A percentile compares a stretch with the other conserved stretches of the same genome.
These are phyloP conservation scores for Botrytis byssoidea DNA, from an alignment of 2,329 filamentous ascomycete genomes.

Conservation along the genomic window DNA sequence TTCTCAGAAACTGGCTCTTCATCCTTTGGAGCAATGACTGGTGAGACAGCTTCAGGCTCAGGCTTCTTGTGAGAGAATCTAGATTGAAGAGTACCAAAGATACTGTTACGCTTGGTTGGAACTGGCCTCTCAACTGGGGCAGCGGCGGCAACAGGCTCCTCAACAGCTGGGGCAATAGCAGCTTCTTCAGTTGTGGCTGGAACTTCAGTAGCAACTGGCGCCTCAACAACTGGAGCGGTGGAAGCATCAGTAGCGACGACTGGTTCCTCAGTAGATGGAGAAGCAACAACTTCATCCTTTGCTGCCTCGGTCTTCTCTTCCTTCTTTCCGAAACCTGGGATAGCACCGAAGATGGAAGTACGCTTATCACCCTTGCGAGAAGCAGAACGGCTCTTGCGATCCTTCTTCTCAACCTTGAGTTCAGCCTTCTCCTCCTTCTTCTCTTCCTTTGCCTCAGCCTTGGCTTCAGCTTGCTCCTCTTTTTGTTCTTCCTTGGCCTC, in stretches of 20 bases:
- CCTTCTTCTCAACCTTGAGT: constrained; percentile 44
- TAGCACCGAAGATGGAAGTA: constrained; percentile 59
- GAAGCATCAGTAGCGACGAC: constrained; percentile 23
- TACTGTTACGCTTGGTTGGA: constrained; percentile 37
- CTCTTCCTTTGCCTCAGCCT: constrained; percentile 39
- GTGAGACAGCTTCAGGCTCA: constrained; percentile 33
- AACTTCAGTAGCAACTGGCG: constrained; percentile 24
- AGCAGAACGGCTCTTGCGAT: constrained; percentile 61
- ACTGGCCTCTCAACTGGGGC: constrained; percentile 33
- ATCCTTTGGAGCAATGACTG: constrained; percentile 38
- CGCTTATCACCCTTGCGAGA: constrained; percentile 57
- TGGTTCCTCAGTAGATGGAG: constrained; percentile 29
- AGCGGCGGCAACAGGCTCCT: constrained; percentile 35
- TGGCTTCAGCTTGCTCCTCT: constrained; percentile 33
- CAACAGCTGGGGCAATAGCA: constrained; percentile 43
- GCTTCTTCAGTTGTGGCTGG: constrained; percentile 7
- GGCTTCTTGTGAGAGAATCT: constrained; percentile 37
- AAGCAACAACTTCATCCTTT: constrained; percentile 31
- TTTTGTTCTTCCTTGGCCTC: constrained; percentile 42
- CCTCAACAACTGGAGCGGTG: constrained; percentile 37
- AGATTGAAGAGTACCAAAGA: constrained; percentile 39
- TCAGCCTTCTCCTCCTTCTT: constrained; percentile 41
- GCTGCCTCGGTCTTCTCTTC: constrained; percentile 40
- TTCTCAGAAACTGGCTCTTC: constrained; percentile 37
- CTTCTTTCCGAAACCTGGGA: constrained; percentile 47